These are phyloP conservation scores for Colletotrichum viniferum DNA, from an alignment of 2,329 filamentous ascomycete genomes.

Conservation along the genomic window DNA sequence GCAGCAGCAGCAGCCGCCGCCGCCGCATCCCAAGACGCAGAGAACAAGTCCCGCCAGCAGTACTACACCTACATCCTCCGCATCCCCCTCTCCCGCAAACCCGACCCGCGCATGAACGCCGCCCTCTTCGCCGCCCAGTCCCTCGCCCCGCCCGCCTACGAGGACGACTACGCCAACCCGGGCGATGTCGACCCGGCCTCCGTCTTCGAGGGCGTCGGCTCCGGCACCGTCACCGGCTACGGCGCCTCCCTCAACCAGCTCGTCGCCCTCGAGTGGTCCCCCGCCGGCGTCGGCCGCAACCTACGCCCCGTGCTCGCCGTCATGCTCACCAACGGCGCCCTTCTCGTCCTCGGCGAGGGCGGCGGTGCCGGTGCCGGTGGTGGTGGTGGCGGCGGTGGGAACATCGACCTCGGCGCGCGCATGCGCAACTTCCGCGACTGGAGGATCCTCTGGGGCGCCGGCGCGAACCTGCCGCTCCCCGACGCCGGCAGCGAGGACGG, in stretches of 20 bases:
- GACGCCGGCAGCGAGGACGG: constrained; percentile 35
- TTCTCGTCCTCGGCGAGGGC: constrained; percentile 57
- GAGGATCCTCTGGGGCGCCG: constrained; percentile 61
- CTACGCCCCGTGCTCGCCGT: constrained; percentile 55
- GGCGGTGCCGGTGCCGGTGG: constrained; percentile 44
- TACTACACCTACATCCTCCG: constrained; percentile 36
- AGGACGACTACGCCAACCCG: constrained; percentile 2
- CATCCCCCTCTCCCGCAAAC: constrained; percentile 36
- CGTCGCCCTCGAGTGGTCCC: constrained; percentile 61
- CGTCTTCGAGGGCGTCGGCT: constrained; percentile 43
- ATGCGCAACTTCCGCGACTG: constrained; percentile 51
- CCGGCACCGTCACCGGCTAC: constrained; percentile 48
- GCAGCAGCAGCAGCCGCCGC: constrained; percentile 20
- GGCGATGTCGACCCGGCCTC: constrained; percentile 28
- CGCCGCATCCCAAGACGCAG: background rate
- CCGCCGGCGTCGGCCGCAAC: constrained; percentile 59
- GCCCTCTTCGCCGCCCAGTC: constrained; percentile 46
- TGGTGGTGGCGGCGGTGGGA: constrained; percentile 30
- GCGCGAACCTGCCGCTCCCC: constrained; percentile 55
- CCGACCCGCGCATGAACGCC: constrained; percentile 48
- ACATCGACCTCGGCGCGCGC: constrained; percentile 31
- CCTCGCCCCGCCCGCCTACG: constrained; percentile 33
- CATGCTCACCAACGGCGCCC: constrained; percentile 52
- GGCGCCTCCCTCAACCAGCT: constrained; percentile 60
- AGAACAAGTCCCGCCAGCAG: constrained; percentile 28